Base-by-base conservation (phyloP, 1,139 yeast species). In the Suhomyces bribrorum region DNA sequence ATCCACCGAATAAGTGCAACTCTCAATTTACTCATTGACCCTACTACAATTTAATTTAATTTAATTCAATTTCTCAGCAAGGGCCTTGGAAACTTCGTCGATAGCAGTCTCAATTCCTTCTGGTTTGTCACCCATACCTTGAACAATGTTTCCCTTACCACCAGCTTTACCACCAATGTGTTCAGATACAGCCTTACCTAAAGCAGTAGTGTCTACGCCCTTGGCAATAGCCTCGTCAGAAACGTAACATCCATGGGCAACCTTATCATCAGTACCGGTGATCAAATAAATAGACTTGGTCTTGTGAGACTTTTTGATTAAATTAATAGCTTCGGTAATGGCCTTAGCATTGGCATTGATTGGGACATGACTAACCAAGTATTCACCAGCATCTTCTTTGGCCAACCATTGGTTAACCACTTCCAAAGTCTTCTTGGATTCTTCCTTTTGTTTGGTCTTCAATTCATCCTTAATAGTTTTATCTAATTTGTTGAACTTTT, bases 131-230 rank as follows among this genome's bases (percentile, higher is more conserved):
- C 98, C 98, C 81, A 89, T 85, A 63, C 99, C 99, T 71, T 92
- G 98, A 50, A 89, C 88, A 44, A 90, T 82, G 52, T 89, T 87
- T 46, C 97, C 97, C 67, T 88, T 92, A 62, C 99, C 99, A 66
- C 99, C 99, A 43, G 96, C 95, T 63, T 86, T 87, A 64, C 99
- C 99, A 49, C 98, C 99, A 53, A 94, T 81, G 54, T 75, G 73
- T 38, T 70, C 66, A 34, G 90, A 71, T 32, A 86, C 97, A 41
- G 76, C 69, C 40, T 74, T 68, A 26, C 95, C 95, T 50, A 89
- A 75, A 23, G 79, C 89, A 46, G 79, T 69, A 27, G 96, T 96
- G 51, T 81, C 75, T 29, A 88, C 69, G 38, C 92, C 92, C 62
- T 84, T 79, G 36, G 74, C 75, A 47, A 83, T 69, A 26, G 90